Conservation (phyloP, 164 flowering plant species). For the Paratinospora sagittata region DNA sequence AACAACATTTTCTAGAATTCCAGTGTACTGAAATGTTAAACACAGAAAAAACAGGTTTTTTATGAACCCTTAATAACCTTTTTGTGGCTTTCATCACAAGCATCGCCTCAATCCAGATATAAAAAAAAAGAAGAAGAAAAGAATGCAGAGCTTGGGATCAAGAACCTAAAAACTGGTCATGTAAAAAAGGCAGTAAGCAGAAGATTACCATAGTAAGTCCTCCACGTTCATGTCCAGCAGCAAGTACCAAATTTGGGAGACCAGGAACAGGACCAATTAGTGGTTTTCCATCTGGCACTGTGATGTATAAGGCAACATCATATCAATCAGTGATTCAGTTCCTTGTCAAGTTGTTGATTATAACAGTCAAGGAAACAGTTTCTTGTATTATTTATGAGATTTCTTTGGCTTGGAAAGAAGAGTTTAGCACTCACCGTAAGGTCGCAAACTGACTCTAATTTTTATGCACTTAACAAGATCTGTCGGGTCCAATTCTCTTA, state of each 20-base stretch:
- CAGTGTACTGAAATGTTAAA: not conserved
- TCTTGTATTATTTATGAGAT: not conserved
- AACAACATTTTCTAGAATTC: not conserved
- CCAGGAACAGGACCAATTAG: constrained; percentile 83
- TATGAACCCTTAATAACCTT: too few species aligned
- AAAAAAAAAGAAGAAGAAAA: too few species aligned
- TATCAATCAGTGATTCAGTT: constrained; percentile 4
- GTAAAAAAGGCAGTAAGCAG: not conserved
- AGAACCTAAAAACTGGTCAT: not conserved
- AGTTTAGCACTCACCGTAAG: constrained; percentile 64
- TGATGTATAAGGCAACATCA: constrained; percentile 9
- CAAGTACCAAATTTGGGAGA: constrained; percentile 57
- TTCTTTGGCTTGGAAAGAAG: not conserved
- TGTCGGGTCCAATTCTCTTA: constrained; percentile 35
- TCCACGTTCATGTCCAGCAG: constrained; percentile 94
- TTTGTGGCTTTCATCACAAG: not conserved
- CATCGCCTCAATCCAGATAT: not conserved
- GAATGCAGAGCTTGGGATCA: too few species aligned
- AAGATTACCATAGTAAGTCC: constrained; percentile 74
- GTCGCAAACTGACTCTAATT: constrained; percentile 81
- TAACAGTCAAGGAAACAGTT: not conserved
- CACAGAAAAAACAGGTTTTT: too few species aligned
- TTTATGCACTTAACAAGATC: constrained; percentile 36
- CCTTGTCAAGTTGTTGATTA: not conserved
- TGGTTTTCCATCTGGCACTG: constrained; percentile 94